Base-by-base conservation (phyloP, 306 rosid species). In the Geum urbanum region DNA sequence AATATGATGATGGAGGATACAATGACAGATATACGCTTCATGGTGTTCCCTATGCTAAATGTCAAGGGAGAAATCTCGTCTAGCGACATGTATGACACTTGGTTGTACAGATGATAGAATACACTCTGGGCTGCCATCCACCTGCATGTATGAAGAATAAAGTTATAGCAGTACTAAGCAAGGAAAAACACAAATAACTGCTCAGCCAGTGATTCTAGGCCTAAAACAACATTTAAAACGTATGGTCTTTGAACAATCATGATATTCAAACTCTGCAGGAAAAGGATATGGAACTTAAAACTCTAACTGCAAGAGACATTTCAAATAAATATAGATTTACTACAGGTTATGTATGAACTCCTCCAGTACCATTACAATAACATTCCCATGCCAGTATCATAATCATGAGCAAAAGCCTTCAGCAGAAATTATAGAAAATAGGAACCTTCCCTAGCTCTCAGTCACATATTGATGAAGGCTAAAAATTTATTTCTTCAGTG, bases 51-150 rank as follows among this genome's bases (percentile, higher is more conserved):
- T 9, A 94, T 46, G 85, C 98, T 94, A 66, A 94, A 90, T 16
- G 98, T 94, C 86, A 94, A 85, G 52, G 97, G 98, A 74, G 98
- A 94, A 75, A 94, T 94, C 89, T 94, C 81, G 8, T 94, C 98
- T 76, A 94, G 79, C 61, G 98, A 94, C 98, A 94, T 94, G 86
- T 94, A 94, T 41, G 98, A 94, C 27, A 94, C 98, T 65, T 90
- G 98, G 80, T 94, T 94, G 84, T 94, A 94, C 32, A 94, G 88
- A 82, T 94, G 98, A 74, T 94, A 90, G 86, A 94, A 94, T 70
- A 94, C 82, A 64, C 98, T 94, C 74, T 94, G 98, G 35, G 97
- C 97, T 0, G 89, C 98, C 64, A 94, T 76, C 98, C 98, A 90
- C 98, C 98, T 94, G 62, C 56, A 69, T 6, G 27, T 56, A 41